Conservation (phyloP, 2,329 filamentous ascomycete genomes). For the Claviceps monticola region DNA sequence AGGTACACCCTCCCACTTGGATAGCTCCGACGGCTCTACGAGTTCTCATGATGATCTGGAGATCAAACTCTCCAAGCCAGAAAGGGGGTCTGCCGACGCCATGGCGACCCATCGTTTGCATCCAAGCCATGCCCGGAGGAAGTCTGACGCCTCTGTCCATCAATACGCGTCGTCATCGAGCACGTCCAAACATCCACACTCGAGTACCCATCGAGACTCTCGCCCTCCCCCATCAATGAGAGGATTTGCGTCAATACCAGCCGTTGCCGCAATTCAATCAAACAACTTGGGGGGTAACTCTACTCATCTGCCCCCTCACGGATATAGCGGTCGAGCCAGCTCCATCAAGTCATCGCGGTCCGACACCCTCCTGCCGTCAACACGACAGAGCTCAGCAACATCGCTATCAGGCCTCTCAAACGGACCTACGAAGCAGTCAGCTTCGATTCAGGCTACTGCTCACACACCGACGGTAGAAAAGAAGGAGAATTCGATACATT, state of each 20-base stretch:
- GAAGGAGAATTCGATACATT: conserved; percentile 4
- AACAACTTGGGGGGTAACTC: background rate
- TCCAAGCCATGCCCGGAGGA: conserved; percentile 15
- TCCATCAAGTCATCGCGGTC: conserved; percentile 2
- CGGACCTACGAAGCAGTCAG: conserved; percentile 4
- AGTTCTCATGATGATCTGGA: conserved; percentile 28
- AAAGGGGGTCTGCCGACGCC: conserved; percentile 3
- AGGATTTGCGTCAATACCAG: conserved; percentile 15
- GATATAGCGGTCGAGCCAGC: background rate
- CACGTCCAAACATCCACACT: conserved; percentile 6
- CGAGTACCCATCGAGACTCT: conserved; percentile 9
- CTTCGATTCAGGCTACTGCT: conserved; percentile 8
- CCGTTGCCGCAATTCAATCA: conserved; percentile 1
- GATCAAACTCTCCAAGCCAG: conserved; percentile 17
- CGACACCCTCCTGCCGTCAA: conserved; percentile 2
- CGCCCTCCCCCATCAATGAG: conserved; percentile 19
- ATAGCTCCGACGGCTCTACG: conserved; percentile 24
- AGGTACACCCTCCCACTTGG: conserved; percentile 9
- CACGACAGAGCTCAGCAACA: conserved; percentile 10
- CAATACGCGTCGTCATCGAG: conserved; percentile 8
- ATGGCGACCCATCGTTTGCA: conserved; percentile 11
- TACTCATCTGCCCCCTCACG: background rate
- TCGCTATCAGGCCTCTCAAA: conserved; percentile 11
- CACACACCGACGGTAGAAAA: conserved; percentile 2
- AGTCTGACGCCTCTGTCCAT: conserved; percentile 17